Base-by-base conservation (phyloP, 306 rosid genomes). In the Medicago ruthenica region DNA sequence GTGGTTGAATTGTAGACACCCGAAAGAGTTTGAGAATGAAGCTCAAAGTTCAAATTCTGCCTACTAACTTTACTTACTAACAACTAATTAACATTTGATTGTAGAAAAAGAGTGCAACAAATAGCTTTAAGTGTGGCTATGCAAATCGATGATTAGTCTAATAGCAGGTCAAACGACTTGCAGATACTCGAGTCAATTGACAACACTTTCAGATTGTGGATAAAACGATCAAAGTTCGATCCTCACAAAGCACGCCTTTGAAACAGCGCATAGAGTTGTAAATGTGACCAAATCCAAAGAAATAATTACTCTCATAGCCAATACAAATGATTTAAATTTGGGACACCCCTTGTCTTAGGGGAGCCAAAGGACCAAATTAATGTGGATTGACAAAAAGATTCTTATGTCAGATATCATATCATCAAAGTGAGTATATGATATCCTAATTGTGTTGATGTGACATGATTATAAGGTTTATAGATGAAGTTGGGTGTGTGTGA, bases 401-500 rank as follows among this genome's bases (percentile, higher is more conserved):
- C 71, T 74, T 45, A 20, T 53, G 73, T 55, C 58, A 74, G 5
- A 48, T 42, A 31, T 67, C 18, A 18, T 75, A 22, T 67, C 59
- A 53, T 59, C 16, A 58, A 75, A 73, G 67, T 61, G 44, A 61
- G 80, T 58, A 18, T 45, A 18, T 45, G 47, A 51, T 63, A 66
- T 63, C 79, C 82, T 82, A 37, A 60, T 48, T 64, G 63, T 68
- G 0, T 67, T 61, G 82, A 59, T 48, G 82, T 77, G 82, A 77
- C 76, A 37, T 31, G 45, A 39, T 12, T 44, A 74, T 40, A 83
- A 73, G 82, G 80, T 73, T 8, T 9, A 27, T 58, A 61, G 66
- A 74, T 55, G 77, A 67, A 70, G 81, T 63, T 78, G 74, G 83
- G 80, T 65, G 67, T 73, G 80, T 60, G 67, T 73, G 72, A 79